Evolutionary conservation across 495 filamentous ascomycete species (phyloP), one percentile per base, ranked within the genome.

Genomic region (Darksidea phi): DNA sequence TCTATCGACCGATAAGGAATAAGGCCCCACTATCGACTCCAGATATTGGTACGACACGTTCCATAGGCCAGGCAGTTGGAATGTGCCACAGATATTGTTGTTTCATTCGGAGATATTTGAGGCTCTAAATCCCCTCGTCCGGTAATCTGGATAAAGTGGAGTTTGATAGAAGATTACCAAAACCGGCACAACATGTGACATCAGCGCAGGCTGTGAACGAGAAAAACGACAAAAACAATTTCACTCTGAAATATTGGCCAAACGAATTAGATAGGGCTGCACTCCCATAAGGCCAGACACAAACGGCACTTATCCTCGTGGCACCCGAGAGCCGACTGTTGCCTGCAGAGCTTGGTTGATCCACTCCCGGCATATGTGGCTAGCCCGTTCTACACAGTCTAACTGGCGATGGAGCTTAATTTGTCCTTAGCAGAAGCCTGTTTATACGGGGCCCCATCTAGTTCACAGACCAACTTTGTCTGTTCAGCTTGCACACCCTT

Each of bases 241-340:
- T 73, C 61, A 61, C 57, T 53, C n/a, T 70, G 57, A 56, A 61
- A 61, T 71, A 72, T 69, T 47, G 43, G 53, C 64, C 58, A 67
- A 48, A 48, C 59, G 57, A 45, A 55, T 53, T 42, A 58, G 2
- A 46, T 54, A 51, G 47, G 13, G 24, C 51, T 49, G 51, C 53
- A 21, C 42, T 52, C 21, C 52, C 17, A 42, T 1, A 26, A 38
- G 15, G 10, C 15, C 52, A 26, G 43, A 34, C 45, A 57, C 52
- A 43, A 45, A 57, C 61, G 61, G 61, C 56, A 66, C 60, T 71
- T 62, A 53, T 52, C 52, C 66, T 70, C 64, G 67, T 66, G 49
- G 37, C 57, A 32, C 56, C 48, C 32, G 55, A 50, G 12, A 47
- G 43, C 55, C 28, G 61, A 51, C 28, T 49, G 45, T 24, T 32